Conservation (phyloP, 768 basidiomycete species). For the Mycena vitilis region DNA sequence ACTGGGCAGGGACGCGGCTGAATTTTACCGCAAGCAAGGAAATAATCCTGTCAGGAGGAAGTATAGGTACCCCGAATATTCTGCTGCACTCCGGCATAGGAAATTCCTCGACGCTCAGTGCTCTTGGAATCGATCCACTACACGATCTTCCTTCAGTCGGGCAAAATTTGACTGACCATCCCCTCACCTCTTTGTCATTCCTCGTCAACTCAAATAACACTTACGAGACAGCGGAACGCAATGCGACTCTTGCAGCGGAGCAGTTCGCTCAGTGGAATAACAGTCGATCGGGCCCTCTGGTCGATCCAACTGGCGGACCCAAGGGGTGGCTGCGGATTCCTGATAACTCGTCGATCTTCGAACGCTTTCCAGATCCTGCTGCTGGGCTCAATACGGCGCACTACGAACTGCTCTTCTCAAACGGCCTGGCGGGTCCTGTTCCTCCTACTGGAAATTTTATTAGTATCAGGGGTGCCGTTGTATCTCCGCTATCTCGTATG, state of each 20-base stretch:
- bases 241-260: not conserved
- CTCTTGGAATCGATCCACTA: not conserved
- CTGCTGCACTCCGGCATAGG: slow-evolving; percentile 9
- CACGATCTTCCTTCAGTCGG: slow-evolving; percentile 15
- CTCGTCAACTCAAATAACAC: slow-evolving; percentile 6
- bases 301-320: not conserved
- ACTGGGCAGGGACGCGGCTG: not conserved
- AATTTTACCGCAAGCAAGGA: slow-evolving; percentile 42
- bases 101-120: not conserved
- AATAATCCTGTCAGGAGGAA: slow-evolving; percentile 45
- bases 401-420: not conserved
- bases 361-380: not conserved
- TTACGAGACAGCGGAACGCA: not conserved
- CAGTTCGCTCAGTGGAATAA: not conserved
- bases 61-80: slow-evolving; percentile 39
- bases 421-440: not conserved
- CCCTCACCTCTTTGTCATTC: not conserved
- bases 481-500: not conserved
- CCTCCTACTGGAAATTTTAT: not conserved
- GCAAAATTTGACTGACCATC: slow-evolving; percentile 4
- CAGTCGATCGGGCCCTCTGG: slow-evolving; percentile 4
- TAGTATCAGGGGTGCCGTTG: not conserved
- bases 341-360: slow-evolving; percentile 4
- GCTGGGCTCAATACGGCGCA: not conserved
- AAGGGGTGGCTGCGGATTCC: slow-evolving; percentile 3